A percentile compares a stretch with the other conserved stretches of the same genome.
phyloP scores from a whole-genome alignment of 2,329 filamentous ascomycete species.

The Trichoderma koningiopsis region DNA sequence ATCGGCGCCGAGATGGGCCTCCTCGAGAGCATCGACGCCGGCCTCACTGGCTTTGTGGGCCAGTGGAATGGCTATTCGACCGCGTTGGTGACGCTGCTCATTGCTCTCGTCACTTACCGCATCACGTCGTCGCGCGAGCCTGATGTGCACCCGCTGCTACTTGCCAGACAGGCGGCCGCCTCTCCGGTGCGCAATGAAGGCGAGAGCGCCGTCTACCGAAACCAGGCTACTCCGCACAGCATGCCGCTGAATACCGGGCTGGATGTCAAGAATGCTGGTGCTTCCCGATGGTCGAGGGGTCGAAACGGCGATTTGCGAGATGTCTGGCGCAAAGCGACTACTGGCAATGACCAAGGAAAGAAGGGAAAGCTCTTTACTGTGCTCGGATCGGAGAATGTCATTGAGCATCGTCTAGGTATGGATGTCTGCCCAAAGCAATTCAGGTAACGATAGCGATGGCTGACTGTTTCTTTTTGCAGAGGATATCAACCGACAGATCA shows the following conservation, averaged over 20 bases:
- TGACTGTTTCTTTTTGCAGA: slow-evolving; percentile 42
- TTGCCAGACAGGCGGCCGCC: slow-evolving; percentile 79
- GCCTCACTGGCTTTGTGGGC: slow-evolving; percentile 67
- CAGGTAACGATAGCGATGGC: background rate
- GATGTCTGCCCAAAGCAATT: background rate
- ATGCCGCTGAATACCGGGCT: slow-evolving; percentile 77
- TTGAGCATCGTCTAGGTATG: slow-evolving; percentile 69
- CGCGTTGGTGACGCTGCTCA: slow-evolving; percentile 64
- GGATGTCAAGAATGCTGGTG: slow-evolving; percentile 77
- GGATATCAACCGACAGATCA: slow-evolving; percentile 82
- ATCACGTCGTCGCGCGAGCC: slow-evolving; percentile 74
- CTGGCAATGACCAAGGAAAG: slow-evolving; percentile 65
- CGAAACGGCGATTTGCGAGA: slow-evolving; percentile 89
- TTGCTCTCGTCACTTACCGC: slow-evolving; percentile 69
- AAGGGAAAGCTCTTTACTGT: slow-evolving; percentile 78
- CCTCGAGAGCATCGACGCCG: slow-evolving; percentile 68
- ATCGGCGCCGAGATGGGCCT: slow-evolving; percentile 41
- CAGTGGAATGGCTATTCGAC: slow-evolving; percentile 86
- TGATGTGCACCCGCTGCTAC: slow-evolving; percentile 87
- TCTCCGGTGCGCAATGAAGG: slow-evolving; percentile 79
- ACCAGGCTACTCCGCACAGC: slow-evolving; percentile 81
- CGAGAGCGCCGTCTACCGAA: slow-evolving; percentile 83
- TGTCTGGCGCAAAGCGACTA: slow-evolving; percentile 76
- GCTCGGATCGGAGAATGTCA: slow-evolving; percentile 70
- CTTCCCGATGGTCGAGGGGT: slow-evolving; percentile 80